Conservation (phyloP, 352 stramenopile species). For the Globisporangium middletonii region DNA sequence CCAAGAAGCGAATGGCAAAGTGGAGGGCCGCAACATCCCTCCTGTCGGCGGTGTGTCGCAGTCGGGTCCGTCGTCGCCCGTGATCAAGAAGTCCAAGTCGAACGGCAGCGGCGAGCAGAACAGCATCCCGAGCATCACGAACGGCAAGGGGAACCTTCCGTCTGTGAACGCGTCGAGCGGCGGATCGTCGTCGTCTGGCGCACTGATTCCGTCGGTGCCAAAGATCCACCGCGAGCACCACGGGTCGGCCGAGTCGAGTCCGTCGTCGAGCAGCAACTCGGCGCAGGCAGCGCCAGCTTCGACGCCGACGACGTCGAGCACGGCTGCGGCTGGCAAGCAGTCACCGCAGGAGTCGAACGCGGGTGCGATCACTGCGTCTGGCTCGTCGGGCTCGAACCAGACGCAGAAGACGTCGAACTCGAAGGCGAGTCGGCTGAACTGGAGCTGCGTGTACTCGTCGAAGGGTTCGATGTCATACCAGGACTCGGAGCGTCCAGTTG, state of each 20-base stretch:
- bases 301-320: conserved; percentile 23
- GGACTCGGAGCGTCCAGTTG: conserved; percentile 72
- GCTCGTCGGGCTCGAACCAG: conserved; percentile 32
- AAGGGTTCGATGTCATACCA: conserved; percentile 63
- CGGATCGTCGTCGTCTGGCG: conserved; percentile 11
- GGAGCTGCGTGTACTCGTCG: conserved; percentile 78
- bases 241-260: conserved; percentile 52
- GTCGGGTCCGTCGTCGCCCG: conserved; percentile 46
- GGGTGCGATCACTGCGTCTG: conserved; percentile 23
- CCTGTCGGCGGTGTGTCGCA: conserved; percentile 19
- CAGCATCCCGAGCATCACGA: conserved; percentile 60
- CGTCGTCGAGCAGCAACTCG: conserved; percentile 27
- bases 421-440: conserved; percentile 82
- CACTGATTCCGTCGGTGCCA: conserved; percentile 35
- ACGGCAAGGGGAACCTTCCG: conserved; percentile 53
- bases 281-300: conserved; percentile 16
- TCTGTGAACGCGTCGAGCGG: conserved; percentile 26
- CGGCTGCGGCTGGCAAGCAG: conserved; percentile 16
- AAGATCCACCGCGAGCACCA: conserved; percentile 61
- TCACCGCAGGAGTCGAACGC: conserved; percentile 12
- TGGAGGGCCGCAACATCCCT: conserved; percentile 19
- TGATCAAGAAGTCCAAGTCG: conserved; percentile 75
- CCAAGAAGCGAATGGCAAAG: conserved; percentile 52
- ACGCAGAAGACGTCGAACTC: conserved; percentile 72
- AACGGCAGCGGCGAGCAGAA: conserved; percentile 35